A percentile compares a stretch with the other conserved stretches of the same genome.
Conservation (phyloP, 2,329 filamentous ascomycete genomes). For the Amylocarpus encephaloides region DNA sequence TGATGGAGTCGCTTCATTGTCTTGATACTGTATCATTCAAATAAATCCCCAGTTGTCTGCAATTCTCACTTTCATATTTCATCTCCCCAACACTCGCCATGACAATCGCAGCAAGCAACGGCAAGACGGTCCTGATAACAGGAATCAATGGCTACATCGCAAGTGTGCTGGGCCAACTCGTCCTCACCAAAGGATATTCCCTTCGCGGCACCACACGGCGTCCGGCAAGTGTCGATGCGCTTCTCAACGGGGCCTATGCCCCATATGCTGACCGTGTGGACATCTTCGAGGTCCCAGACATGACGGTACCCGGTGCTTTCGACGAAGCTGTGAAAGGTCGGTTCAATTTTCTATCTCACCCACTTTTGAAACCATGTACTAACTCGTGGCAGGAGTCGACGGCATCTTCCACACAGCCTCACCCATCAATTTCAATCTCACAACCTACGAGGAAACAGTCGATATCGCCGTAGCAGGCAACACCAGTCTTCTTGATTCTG, state of each 20-base stretch:
- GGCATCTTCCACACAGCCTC: constrained; percentile 31
- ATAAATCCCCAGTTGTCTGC: too few species aligned
- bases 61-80: neutral
- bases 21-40: too few species aligned
- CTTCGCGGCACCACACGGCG: constrained; percentile 29
- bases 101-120: constrained; percentile 22
- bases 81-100: constrained; percentile 6
- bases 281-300: constrained; percentile 27
- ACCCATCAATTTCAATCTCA: constrained; percentile 27
- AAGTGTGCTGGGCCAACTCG: constrained; percentile 23
- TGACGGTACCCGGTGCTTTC: constrained; percentile 26
- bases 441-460: constrained; percentile 28
- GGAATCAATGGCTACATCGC: constrained; percentile 33
- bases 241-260: constrained; percentile 26
- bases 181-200: constrained; percentile 28
- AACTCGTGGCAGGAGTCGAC: constrained; percentile 20
- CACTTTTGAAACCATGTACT: constrained; percentile 2
- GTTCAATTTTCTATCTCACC: neutral
- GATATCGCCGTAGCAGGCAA: constrained; percentile 24
- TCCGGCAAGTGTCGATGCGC: constrained; percentile 16
- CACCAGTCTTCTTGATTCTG: constrained; percentile 26
- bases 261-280: constrained; percentile 24
- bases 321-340: constrained; percentile 26
- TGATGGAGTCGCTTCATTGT: neutral
- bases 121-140: constrained; percentile 29